Evolutionary conservation across 345 rosid genomes (phyloP).

Genomic region (Nasturtium officinale): DNA sequence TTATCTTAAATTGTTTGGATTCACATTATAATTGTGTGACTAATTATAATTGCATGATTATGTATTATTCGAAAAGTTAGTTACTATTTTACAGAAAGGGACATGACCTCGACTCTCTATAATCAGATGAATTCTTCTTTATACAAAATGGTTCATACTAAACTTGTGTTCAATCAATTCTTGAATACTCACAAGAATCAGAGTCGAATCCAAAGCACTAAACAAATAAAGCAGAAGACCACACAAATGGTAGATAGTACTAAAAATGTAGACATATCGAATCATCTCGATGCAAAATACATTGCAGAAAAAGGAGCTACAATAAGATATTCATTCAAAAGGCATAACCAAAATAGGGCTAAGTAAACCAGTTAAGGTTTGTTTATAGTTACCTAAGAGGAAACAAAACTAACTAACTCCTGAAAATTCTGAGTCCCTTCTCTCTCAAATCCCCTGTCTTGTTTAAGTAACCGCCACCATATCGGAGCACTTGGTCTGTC

Average conservation of each 20-base stretch:
- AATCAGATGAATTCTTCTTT: background rate
- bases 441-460: background rate
- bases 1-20: too few relatives aligned
- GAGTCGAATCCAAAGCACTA: background rate
- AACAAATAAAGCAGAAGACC: background rate
- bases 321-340: background rate
- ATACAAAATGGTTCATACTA: background rate
- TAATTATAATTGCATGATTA: too few relatives aligned
- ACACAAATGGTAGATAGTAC: background rate
- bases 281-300: background rate
- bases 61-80: too few relatives aligned
- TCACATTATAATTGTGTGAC: too few relatives aligned
- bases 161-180: background rate
- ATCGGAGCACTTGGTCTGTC: constrained; percentile 47
- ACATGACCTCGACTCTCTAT: background rate
- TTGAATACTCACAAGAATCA: background rate
- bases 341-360: background rate
- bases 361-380: constrained; percentile 18
- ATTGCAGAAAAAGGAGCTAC: background rate
- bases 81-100: background rate
- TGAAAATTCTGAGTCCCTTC: background rate
- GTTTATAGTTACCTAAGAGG: background rate
- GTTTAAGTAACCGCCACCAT: constrained; percentile 42
- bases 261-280: background rate
- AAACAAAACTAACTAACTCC: constrained; percentile 9